phyloP scores from a whole-genome alignment of 352 stramenopile genomes.

The Phytophthora tubulina region DNA sequence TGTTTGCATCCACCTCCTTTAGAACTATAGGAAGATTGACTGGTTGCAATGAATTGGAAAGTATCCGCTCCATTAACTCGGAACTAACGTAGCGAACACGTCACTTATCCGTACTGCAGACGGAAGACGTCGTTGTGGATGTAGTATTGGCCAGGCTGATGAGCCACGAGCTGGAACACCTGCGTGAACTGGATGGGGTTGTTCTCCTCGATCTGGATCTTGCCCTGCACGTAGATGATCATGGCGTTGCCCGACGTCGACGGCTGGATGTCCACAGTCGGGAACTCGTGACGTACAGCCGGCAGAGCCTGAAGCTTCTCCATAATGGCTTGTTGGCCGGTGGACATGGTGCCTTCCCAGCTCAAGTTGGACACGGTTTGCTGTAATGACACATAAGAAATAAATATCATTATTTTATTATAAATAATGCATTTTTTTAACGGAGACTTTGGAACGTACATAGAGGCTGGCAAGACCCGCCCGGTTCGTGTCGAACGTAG shows the following conservation, averaged over 20 bases:
- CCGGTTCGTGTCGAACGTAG: slow-evolving; percentile 86
- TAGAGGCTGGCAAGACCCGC: slow-evolving; percentile 79
- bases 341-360: slow-evolving; percentile 78
- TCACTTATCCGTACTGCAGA: slow-evolving; percentile 96
- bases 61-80: slow-evolving; percentile 4
- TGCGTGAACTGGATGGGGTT: slow-evolving; percentile 97
- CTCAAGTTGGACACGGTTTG: slow-evolving; percentile 82
- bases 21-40: slow-evolving; percentile 9
- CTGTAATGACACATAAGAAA: slow-evolving; percentile 28
- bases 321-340: slow-evolving; percentile 89
- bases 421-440: not conserved
- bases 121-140: slow-evolving; percentile 98
- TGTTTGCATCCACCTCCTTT: slow-evolving; percentile 10
- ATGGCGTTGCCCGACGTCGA: slow-evolving; percentile 91
- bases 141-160: slow-evolving; percentile 95
- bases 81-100: slow-evolving; percentile 23
- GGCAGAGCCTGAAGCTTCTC: slow-evolving; percentile 87
- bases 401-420: slow-evolving; percentile 11
- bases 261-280: slow-evolving; percentile 95
- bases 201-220: slow-evolving; percentile 93
- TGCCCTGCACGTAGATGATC: slow-evolving; percentile 96
- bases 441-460: slow-evolving; percentile 51
- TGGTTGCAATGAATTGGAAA: not conserved
- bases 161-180: slow-evolving; percentile 96
- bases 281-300: slow-evolving; percentile 80